Evolutionary conservation across 768 basidiomycete species (phyloP).

Genomic region (Cystofilobasidium ferigula): DNA sequence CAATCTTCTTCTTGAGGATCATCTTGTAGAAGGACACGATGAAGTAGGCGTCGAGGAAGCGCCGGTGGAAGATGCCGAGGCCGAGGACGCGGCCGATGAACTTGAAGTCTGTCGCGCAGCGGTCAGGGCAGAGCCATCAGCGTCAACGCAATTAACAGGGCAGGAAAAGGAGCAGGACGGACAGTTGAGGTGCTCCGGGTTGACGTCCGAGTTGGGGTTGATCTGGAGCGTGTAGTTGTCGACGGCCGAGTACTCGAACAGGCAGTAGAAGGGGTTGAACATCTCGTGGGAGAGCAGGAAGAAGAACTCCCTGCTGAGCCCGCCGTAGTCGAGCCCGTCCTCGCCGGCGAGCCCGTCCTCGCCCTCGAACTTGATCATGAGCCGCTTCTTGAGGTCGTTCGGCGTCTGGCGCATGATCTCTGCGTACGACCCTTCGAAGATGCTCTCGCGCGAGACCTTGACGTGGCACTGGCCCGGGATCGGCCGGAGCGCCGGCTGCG

Average conservation of each 20-base stretch:
- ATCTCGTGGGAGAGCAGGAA: slow-evolving; percentile 99
- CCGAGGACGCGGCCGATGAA: slow-evolving; percentile 94
- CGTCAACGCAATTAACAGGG: background rate
- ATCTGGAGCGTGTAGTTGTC: slow-evolving; percentile 99
- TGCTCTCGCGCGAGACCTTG: slow-evolving; percentile 93
- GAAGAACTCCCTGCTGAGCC: slow-evolving; percentile 97
- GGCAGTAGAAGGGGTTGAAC: slow-evolving; percentile 99
- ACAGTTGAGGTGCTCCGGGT: slow-evolving; percentile 94
- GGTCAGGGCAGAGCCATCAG: background rate
- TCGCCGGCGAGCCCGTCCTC: slow-evolving; percentile 93
- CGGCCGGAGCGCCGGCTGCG: slow-evolving; percentile 93
- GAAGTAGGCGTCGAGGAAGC: slow-evolving; percentile 98
- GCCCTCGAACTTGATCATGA: slow-evolving; percentile 99
- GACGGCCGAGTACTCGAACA: slow-evolving; percentile 99
- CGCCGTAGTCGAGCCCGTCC: slow-evolving; percentile 66
- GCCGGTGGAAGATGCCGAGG: slow-evolving; percentile 94
- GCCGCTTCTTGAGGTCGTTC: slow-evolving; percentile 91
- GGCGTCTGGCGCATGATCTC: slow-evolving; percentile 99
- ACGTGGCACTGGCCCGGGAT: slow-evolving; percentile 99
- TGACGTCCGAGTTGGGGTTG: slow-evolving; percentile 94
- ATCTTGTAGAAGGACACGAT: slow-evolving; percentile 99
- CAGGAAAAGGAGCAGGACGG: background rate
- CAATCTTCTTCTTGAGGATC: slow-evolving; percentile 97
- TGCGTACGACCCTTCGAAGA: slow-evolving; percentile 98
- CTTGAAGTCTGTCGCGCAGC: slow-evolving; percentile 58